phyloP scores from a whole-genome alignment of 805 yeast genomes.

The Candida pseudoglaebosa region DNA sequence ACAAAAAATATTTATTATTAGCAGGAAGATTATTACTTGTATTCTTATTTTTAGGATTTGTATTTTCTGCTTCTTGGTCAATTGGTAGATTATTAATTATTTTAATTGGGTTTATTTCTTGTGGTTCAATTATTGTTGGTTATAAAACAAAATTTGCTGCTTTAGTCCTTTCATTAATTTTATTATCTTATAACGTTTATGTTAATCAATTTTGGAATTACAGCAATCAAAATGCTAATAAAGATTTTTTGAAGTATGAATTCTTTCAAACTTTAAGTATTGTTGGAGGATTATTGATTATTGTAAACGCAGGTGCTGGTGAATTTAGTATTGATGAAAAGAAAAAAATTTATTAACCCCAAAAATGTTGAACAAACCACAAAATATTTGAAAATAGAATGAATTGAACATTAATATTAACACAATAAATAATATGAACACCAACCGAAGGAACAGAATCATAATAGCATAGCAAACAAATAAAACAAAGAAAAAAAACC shows the following conservation, averaged over 20 bases:
- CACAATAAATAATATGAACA: too few relatives aligned
- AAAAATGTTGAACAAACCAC: neutral
- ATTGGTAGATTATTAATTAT: slow-evolving; percentile 60
- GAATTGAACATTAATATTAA: too few relatives aligned
- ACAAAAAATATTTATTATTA: slow-evolving; percentile 73
- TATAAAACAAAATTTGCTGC: slow-evolving; percentile 92
- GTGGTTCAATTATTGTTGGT: slow-evolving; percentile 81
- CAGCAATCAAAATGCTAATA: slow-evolving; percentile 63
- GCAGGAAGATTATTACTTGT: slow-evolving; percentile 88
- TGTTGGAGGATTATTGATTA: slow-evolving; percentile 87
- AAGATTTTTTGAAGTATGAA: slow-evolving; percentile 89
- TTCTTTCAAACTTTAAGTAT: slow-evolving; percentile 92
- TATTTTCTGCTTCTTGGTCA: slow-evolving; percentile 72
- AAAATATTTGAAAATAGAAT: too few relatives aligned
- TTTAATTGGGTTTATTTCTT: slow-evolving; percentile 63
- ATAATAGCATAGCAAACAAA: too few relatives aligned
- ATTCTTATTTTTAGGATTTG: slow-evolving; percentile 79
- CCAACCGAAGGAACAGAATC: too few relatives aligned
- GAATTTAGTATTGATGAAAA: slow-evolving; percentile 90
- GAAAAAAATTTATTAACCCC: slow-evolving; percentile 72
- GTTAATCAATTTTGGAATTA: slow-evolving; percentile 89
- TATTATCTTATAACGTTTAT: slow-evolving; percentile 70
- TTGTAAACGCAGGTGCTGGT: slow-evolving; percentile 96
- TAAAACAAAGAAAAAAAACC: too few relatives aligned
- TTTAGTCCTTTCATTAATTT: slow-evolving; percentile 58